Evolutionary conservation across 1,284 basidiomycete genomes (phyloP), one percentile per base, ranked within the genome.

Genomic region (Apiotrichum veenhuisii): DNA sequence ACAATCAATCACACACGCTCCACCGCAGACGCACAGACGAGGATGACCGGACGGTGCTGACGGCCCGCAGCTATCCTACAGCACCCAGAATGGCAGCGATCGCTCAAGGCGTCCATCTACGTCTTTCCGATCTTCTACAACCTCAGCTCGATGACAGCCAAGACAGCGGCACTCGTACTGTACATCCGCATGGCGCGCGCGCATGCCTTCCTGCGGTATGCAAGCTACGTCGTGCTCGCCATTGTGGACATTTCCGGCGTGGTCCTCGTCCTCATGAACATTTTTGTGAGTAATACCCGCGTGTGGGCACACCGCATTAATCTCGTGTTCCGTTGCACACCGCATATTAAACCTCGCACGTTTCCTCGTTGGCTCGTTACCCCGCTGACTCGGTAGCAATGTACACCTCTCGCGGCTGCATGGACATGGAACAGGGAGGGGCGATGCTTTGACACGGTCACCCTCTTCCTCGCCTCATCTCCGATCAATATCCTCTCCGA

Each of bases 401-500:
- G 75, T 52, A 65, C 64, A 17, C 75, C 75, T 2, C 51, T 75
- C 50, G 42, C 57, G 1, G 70, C 73, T 1, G 75, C 73, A 1
- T 75, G 66, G 52, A 47, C 53, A 5, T 41, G 45, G 20, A 37
- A 58, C 42, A 48, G 58, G 11, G 46, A 59, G 15, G 67, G 68
- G 14, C 50, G 59, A 27, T 77, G 75, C 58, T 66, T 75, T 42
- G 69, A 75, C 58, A 54, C 71, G 18, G 67, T 77, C 33, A 58
- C 70, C 1, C 64, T 77, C 34, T 77, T 73, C 61, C 69, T 76
- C 42, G 67, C 73, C 11, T 67, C 72, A 2, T 70, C 73, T 14
- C 75, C 75, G 0, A 67, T 77, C 67, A 76, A 74, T 54, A 66
- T 77, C 50, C 64, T 75, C 38, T 76, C 75, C 45, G 75, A 77